Conservation (phyloP, 805 yeast genomes). For the Metschnikowia amazonensis region DNA sequence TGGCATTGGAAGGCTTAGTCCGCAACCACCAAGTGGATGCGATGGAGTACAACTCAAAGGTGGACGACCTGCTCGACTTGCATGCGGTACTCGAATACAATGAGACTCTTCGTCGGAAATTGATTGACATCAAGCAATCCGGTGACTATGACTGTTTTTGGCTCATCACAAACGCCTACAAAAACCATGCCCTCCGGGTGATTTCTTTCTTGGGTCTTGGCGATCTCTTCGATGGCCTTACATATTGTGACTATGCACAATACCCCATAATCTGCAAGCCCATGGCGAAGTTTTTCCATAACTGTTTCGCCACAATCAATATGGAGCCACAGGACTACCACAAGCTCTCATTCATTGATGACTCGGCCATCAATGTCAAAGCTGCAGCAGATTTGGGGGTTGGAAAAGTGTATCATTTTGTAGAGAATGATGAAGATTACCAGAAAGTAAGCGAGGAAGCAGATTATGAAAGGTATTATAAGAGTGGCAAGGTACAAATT, state of each 20-base stretch:
- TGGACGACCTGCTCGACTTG: slow-evolving; percentile 89
- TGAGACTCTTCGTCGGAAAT: slow-evolving; percentile 47
- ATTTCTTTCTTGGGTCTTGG: slow-evolving; percentile 78
- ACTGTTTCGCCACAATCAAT: slow-evolving; percentile 64
- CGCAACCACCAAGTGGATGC: slow-evolving; percentile 74
- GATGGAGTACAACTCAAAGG: slow-evolving; percentile 78
- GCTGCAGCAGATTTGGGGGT: slow-evolving; percentile 74
- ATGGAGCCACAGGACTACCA: slow-evolving; percentile 32
- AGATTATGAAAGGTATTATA: slow-evolving; percentile 35
- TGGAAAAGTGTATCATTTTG: slow-evolving; percentile 64
- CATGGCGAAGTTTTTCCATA: slow-evolving; percentile 62
- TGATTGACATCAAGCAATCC: slow-evolving; percentile 40
- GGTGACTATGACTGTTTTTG: slow-evolving; percentile 69
- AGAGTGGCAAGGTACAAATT: slow-evolving; percentile 18
- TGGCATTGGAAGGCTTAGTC: slow-evolving; percentile 88
- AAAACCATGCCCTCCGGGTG: slow-evolving; percentile 82
- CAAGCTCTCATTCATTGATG: slow-evolving; percentile 69
- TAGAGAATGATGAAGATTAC: slow-evolving; percentile 63
- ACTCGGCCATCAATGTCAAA: slow-evolving; percentile 71
- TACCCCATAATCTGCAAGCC: slow-evolving; percentile 85
- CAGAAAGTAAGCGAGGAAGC: slow-evolving; percentile 26
- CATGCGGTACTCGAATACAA: slow-evolving; percentile 72
- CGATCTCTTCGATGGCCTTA: slow-evolving; percentile 91
- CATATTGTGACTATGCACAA: slow-evolving; percentile 80
- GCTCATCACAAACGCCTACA: slow-evolving; percentile 94